A percentile compares a stretch with the other conserved stretches of the same genome.
phyloP scores from a whole-genome alignment of 163 green algal genomes.

The Prototheca wickerhamii region DNA sequence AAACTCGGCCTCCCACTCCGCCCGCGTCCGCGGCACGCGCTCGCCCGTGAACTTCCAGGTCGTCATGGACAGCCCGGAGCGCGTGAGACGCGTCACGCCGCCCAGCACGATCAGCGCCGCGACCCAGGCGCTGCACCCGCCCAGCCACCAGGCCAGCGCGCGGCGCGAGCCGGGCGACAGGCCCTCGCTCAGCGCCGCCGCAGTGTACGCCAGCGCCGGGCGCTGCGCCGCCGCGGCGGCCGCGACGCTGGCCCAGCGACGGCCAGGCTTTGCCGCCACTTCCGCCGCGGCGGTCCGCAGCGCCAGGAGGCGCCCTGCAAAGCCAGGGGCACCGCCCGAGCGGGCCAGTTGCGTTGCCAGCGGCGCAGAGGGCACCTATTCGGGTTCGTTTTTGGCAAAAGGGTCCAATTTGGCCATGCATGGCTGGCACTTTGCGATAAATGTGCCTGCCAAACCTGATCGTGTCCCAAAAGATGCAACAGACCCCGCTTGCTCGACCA shows the following conservation, averaged over 20 bases:
- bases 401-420: no score
- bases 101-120: conserved; percentile 89
- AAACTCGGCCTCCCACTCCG: conserved; percentile 88
- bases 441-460: no score
- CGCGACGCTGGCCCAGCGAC: no score
- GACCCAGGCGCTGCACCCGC: conserved; percentile 68
- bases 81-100: conserved; percentile 88
- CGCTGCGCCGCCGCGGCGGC: not conserved
- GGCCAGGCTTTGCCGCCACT: no score
- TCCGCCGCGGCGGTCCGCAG: no score
- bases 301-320: not conserved
- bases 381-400: no score
- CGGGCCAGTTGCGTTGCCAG: no score
- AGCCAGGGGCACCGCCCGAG: not conserved
- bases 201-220: not conserved
- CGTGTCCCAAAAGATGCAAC: no score
- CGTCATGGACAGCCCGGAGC: conserved; percentile 96
- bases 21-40: conserved; percentile 24
- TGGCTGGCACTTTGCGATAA: no score
- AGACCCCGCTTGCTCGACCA: no score
- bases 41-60: conserved; percentile 96
- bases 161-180: conserved; percentile 16
- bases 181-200: conserved; percentile 14
- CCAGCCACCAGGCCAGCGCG: conserved; percentile 64
- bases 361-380: no score